phyloP scores from a whole-genome alignment of 306 rosid species.

The Morella rubra region DNA sequence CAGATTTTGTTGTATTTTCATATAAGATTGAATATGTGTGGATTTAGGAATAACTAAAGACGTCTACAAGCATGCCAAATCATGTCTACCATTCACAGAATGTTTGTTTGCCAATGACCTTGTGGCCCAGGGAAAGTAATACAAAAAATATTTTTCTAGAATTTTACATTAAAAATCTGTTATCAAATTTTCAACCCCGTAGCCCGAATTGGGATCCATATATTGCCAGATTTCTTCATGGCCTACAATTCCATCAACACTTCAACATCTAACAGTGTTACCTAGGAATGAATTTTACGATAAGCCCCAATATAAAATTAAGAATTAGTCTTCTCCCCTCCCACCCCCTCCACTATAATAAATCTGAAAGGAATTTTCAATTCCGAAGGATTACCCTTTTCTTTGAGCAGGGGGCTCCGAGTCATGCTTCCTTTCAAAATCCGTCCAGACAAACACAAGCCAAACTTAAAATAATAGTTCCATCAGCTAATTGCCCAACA shows the following conservation, averaged over 20 bases:
- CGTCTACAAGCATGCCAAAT: neutral
- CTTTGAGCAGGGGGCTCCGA: neutral
- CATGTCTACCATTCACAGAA: neutral
- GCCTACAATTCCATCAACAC: neutral
- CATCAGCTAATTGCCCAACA: neutral
- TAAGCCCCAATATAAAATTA: no score
- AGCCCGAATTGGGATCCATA: neutral
- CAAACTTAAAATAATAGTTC: no score
- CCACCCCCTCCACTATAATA: no score
- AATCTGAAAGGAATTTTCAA: no score
- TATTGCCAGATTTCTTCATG: neutral
- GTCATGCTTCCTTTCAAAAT: neutral
- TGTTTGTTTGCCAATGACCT: neutral
- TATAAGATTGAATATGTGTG: neutral
- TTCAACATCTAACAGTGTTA: neutral
- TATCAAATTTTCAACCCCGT: neutral
- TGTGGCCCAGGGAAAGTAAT: no score
- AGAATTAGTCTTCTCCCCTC: no score
- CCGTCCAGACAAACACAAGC: no score
- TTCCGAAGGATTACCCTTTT: no score
- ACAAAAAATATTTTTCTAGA: neutral
- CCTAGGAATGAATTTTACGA: neutral
- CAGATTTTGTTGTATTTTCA: neutral
- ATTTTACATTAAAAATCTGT: neutral
- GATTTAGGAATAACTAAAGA: neutral